Evolutionary conservation across 768 basidiomycete species (phyloP), one percentile per base, ranked within the genome.

Genomic region (Naganishia onofrii): DNA sequence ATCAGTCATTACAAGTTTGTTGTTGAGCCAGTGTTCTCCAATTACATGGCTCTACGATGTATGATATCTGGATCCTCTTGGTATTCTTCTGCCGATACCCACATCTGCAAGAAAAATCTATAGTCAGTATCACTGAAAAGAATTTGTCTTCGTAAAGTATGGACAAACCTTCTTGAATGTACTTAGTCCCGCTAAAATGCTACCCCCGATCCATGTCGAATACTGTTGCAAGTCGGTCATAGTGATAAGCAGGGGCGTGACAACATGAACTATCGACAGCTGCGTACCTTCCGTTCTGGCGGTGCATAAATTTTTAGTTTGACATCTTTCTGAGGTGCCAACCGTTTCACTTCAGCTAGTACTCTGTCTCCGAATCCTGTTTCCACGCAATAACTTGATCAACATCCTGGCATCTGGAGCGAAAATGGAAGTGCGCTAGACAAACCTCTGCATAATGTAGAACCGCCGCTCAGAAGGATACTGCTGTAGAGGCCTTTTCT

Each of bases 251-350:
- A 48, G 28, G 3, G 3, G 28, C 7, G 26, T 19, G 48, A 23
- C 56, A 51, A 36, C n/a, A 70, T 26, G 23, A 17, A n/a, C n/a
- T 32, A 2, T 17, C 51, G 29, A 15, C 17, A 19, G 60, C 67
- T 77, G 42, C 15, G 67, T 29, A 81, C 81, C 82, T 98, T 99
- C 74, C 96, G 88, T 82, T 99, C 96, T n/a, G 96, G 96, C 23
- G 96, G 96, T 31, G 96, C 96, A 75, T 92, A 95, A 76, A 99
- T 99, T 84, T 95, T 96, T 82, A 99, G 93, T 84, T 98, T 99
- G 77, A 95, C 87, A 75, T 98, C 95, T 80, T 93, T 93, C 68
- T 80, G 79, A 73, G 97, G 81, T 31, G 94, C 92, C 56, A 96
- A 83, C 83, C 92, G 94, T 85, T 97, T 97, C 64, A 96, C 91